Evolutionary conservation across 73 alveolate species (phyloP).

Genomic region (Stentor roeselii): DNA sequence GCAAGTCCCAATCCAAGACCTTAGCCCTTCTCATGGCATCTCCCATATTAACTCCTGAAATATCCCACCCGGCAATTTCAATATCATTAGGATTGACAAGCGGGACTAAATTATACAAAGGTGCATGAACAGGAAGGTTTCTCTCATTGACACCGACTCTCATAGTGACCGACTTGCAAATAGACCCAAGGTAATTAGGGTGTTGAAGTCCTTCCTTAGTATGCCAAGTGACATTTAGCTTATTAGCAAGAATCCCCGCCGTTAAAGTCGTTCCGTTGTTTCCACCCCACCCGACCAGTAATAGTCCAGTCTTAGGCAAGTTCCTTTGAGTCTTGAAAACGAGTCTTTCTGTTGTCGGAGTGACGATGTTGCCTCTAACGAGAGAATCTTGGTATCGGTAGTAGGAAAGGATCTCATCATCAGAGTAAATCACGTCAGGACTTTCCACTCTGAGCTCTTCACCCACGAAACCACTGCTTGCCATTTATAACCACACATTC

Average conservation of each 20-base stretch:
- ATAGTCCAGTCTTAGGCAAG: constrained; percentile 88
- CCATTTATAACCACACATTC: not conserved
- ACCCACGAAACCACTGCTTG: not conserved
- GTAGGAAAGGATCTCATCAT: constrained; percentile 38
- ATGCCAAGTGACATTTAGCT: constrained; percentile 67
- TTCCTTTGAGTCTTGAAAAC: constrained; percentile 70
- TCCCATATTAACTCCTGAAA: constrained; percentile 67
- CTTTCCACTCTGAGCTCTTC: not conserved
- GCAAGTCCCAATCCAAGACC: constrained; percentile 65
- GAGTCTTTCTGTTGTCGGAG: constrained; percentile 34
- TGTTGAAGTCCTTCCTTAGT: constrained; percentile 78
- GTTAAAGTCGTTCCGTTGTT: constrained; percentile 92
- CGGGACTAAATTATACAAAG: constrained; percentile 83
- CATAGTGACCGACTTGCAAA: constrained; percentile 83
- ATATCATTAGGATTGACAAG: constrained; percentile 88
- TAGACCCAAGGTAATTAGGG: constrained; percentile 88
- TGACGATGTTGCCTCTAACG: constrained; percentile 39
- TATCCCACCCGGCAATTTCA: constrained; percentile 93
- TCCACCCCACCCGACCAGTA: constrained; percentile 96
- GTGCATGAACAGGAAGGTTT: constrained; percentile 75
- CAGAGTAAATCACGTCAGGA: constrained; percentile 29
- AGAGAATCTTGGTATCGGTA: constrained; percentile 41
- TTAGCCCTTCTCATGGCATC: constrained; percentile 88
- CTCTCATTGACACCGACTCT: constrained; percentile 63
- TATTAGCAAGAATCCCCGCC: constrained; percentile 85